Base-by-base conservation (phyloP, 1,284 basidiomycete species). In the Microbotryomycetes sp. region DNA sequence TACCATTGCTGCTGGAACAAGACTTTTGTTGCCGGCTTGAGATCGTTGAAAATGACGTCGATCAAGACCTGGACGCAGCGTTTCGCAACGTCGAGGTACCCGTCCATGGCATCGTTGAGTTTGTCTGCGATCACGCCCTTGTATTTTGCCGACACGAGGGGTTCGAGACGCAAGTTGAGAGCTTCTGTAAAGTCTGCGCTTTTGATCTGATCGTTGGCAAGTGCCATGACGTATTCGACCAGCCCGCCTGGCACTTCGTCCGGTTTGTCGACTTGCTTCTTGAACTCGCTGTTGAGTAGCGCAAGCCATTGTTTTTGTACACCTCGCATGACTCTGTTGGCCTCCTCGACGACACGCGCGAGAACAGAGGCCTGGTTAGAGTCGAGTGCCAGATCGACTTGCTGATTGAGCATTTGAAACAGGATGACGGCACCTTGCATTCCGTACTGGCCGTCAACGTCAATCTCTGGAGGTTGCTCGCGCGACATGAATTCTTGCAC, bases 171-270 rank as follows among this genome's bases (percentile, higher is more conserved):
- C 9, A 81, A 83, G 31, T 89, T 85, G 4, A 98, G 81, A 1
- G 85, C 83, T 77, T 98, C 94, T 11, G 88, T 85, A 72, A 88
- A 93, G 75, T 98, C 93, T 11, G 96, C 96, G 4, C 86, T 89
- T 76, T 93, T 94, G 77, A 98, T 86, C 76, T 97, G 92, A 77
- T 98, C 94, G 78, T 98, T 98, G 54, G 93, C 93, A n/a, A 98
- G 83, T 21, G 93, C 93, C 72, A 98, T 93, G 73, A 88, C 85
- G 76, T 98, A 98, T 78, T 97, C 94, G 62, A 91, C 91, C 57
- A 98, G 78, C 1, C 96, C 94, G 16, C 85, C 86, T 1, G 87
- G 82, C 3, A 88, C 82, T 2, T 68, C 55, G 70, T 96, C 91
- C 1, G 91, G 88, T 73, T 88, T 87, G 28, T 62, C 53, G 15